Conservation (phyloP, 495 filamentous ascomycete species). For the Lophiotrema nucula region DNA sequence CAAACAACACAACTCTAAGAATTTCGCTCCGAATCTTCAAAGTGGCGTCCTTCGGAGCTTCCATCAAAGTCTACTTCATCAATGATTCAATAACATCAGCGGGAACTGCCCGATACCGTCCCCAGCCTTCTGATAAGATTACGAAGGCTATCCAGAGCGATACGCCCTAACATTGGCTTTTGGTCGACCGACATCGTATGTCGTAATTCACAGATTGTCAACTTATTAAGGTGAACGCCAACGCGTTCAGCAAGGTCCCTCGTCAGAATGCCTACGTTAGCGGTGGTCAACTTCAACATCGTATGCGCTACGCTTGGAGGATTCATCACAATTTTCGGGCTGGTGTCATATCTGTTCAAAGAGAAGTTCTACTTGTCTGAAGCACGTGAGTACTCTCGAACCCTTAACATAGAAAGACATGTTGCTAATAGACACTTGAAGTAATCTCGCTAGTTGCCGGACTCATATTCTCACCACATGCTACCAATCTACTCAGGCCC, state of each 20-base stretch:
- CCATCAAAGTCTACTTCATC: not conserved
- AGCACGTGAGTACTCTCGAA: conserved; percentile 61
- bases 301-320: conserved; percentile 78
- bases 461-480: conserved; percentile 73
- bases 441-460: conserved; percentile 84
- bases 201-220: too few species aligned
- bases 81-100: conserved; percentile 33
- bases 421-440: too few species aligned
- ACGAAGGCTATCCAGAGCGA: not conserved
- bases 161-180: conserved; percentile 24
- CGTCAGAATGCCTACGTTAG: conserved; percentile 70
- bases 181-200: too few species aligned
- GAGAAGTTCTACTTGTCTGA: conserved; percentile 91
- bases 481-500: conserved; percentile 72
- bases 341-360: conserved; percentile 86
- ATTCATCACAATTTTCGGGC: conserved; percentile 82
- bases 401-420: too few species aligned
- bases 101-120: not conserved
- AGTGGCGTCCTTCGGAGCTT: not conserved
- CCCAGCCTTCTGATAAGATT: not conserved
- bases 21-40: conserved; percentile 4
- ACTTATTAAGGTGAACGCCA: too few species aligned
- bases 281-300: conserved; percentile 83
- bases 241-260: not conserved
- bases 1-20: too few species aligned